Evolutionary conservation across 148 eudicot species (phyloP), one percentile per base, ranked within the genome.

Genomic region (Pharnaceum exiguum): DNA sequence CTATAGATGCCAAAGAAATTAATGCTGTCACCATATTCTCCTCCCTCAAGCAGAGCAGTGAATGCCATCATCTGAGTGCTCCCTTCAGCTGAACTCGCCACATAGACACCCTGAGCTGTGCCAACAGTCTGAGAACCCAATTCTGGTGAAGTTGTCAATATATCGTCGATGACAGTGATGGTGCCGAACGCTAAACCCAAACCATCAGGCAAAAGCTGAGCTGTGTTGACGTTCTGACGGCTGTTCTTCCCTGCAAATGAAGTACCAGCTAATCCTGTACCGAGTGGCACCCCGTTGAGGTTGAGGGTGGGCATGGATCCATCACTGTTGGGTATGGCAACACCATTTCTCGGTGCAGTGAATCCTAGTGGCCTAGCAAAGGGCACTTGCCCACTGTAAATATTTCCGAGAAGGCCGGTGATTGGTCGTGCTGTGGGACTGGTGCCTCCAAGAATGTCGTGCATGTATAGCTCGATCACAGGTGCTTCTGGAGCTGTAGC

Each of bases 351-450:
- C 0, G 95, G 98, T 5, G 86, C 78, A 3, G 54, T 66, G 69
- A 90, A 83, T 17, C 99, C 99, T 0, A 93, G 80, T 2, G 91
- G 87, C 65, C 90, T 82, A 39, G 96, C 99, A 45, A 93, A 93
- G 42, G 98, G 99, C 11, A 93, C 89, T 58, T 93, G 96, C 28
- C 99, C 99, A 29, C 85, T 93, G 67, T 93, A 93, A 47, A 93
- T 93, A 78, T 79, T 93, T 36, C 99, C 96, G 0, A 93, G 74
- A 16, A 93, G 63, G 51, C 99, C 99, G 0, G 96, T 93, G 51
- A 93, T 78, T 0, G 99, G 99, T 38, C 99, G 64, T 0, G 99
- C 99, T 4, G 98, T 88, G 0, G 98, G 98, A 65, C 66, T 85
- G 60, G 78, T 85, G 15, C 96, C 96, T 10, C 96, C 96, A 0